Percentiles rank a stretch among this genome's conserved stretches.
phyloP scores from a whole-genome alignment of 179 eudicot genomes.

The Actinidia arguta region DNA sequence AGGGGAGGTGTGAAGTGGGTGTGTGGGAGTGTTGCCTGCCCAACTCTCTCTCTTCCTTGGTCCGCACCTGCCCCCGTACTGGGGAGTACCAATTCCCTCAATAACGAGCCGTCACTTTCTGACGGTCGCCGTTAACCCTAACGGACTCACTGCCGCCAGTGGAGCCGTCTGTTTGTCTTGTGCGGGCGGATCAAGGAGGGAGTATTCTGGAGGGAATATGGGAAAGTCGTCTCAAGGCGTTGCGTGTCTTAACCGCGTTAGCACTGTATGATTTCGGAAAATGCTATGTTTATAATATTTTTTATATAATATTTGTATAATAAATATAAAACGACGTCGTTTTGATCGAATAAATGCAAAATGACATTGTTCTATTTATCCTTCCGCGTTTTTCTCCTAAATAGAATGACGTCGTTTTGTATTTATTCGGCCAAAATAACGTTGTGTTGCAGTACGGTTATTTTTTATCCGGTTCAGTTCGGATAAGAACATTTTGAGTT shows the following conservation, averaged over 20 bases:
- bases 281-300: too few relatives aligned
- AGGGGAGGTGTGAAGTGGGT: neutral
- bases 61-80: slow-evolving; percentile 7
- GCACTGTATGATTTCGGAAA: too few relatives aligned
- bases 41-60: neutral
- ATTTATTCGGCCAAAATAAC: too few relatives aligned
- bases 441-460: too few relatives aligned
- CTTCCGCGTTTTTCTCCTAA: too few relatives aligned
- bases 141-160: neutral
- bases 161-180: neutral
- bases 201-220: neutral
- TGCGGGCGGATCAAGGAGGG: neutral
- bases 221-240: neutral
- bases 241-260: slow-evolving; percentile 15
- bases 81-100: slow-evolving; percentile 3
- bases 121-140: slow-evolving; percentile 1
- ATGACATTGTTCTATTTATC: too few relatives aligned
- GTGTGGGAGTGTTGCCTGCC: slow-evolving; percentile 6
- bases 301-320: too few relatives aligned
- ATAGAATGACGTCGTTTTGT: too few relatives aligned
- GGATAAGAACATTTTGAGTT: too few relatives aligned
- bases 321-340: too few relatives aligned
- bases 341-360: too few relatives aligned
- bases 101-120: neutral
- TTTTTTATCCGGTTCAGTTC: too few relatives aligned